These are phyloP conservation scores for Dryadomyces sulphureus DNA, from an alignment of 2,329 filamentous ascomycete species.

Conservation along the genomic window DNA sequence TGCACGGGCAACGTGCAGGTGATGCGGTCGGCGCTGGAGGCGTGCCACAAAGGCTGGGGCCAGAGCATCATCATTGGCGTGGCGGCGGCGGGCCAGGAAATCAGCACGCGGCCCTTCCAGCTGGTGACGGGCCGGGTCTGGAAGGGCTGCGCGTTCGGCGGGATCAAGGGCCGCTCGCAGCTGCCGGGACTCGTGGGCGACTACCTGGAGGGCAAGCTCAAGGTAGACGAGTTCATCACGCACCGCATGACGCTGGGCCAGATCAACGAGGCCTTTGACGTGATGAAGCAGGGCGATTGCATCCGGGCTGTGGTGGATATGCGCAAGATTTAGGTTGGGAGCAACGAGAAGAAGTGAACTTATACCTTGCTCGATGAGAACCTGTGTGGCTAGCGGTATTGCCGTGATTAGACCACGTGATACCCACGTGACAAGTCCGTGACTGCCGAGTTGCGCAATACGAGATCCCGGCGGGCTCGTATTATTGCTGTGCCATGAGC, in stretches of 20 bases:
- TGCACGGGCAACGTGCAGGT: conserved; percentile 95
- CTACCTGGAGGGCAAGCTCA: conserved; percentile 78
- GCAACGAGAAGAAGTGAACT: no score
- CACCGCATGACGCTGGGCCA: conserved; percentile 70
- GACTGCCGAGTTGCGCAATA: no score
- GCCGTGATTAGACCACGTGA: no score
- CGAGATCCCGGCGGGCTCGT: no score
- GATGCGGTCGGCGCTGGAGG: conserved; percentile 90
- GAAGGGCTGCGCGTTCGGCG: conserved; percentile 96
- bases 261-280: conserved; percentile 77
- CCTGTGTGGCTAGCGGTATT: no score
- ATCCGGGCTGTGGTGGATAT: conserved; percentile 83
- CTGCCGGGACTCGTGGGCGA: conserved; percentile 75
- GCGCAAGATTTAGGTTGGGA: conserved; percentile 22
- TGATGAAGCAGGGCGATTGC: conserved; percentile 94
- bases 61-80: conserved; percentile 97
- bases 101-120: conserved; percentile 85
- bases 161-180: conserved; percentile 93
- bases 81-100: conserved; percentile 90
- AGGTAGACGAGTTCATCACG: conserved; percentile 99
- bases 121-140: conserved; percentile 94
- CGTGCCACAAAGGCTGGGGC: conserved; percentile 99
- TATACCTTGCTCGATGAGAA: no score
- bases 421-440: no score
- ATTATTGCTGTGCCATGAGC: no score